phyloP scores from a whole-genome alignment of 495 filamentous ascomycete genomes.

The Chaetomium tenue region DNA sequence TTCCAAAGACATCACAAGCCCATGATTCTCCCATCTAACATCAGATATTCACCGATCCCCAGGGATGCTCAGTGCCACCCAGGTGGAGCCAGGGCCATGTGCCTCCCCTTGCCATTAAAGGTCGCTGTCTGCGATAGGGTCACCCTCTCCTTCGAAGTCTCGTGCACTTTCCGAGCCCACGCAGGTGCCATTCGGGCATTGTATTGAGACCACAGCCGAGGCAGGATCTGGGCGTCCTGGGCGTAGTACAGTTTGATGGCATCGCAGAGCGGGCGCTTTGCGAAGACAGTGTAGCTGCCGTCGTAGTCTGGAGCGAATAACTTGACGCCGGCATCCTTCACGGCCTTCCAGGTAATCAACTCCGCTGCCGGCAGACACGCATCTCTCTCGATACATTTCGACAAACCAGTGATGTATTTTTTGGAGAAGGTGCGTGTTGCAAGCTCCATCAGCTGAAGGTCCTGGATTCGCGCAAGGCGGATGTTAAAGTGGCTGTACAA shows the following conservation, averaged over 20 bases:
- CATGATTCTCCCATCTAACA: no score
- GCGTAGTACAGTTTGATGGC: constrained; percentile 6
- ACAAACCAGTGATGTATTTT: constrained; percentile 40
- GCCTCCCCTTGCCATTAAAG: not conserved
- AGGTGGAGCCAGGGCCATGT: constrained; percentile 1
- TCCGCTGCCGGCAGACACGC: not conserved
- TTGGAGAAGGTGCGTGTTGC: constrained; percentile 35
- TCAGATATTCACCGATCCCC: no score
- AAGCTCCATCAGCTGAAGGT: constrained; percentile 59
- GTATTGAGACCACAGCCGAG: constrained; percentile 14
- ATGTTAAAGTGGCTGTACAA: constrained; percentile 48
- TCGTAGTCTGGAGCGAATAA: constrained; percentile 12
- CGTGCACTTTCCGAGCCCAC: not conserved
- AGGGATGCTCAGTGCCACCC: no score
- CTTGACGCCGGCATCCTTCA: not conserved
- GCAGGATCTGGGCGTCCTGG: constrained; percentile 17
- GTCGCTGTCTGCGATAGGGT: not conserved
- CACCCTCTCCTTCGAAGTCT: constrained; percentile 4
- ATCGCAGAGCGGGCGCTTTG: constrained; percentile 6
- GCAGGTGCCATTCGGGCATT: no score
- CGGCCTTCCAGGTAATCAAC: not conserved
- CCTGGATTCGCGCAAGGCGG: constrained; percentile 43
- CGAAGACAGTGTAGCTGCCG: constrained; percentile 11
- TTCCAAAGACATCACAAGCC: no score
- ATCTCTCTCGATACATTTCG: constrained; percentile 45